Evolutionary conservation across 345 rosid genomes (phyloP).

Genomic region (Brassica cretica): DNA sequence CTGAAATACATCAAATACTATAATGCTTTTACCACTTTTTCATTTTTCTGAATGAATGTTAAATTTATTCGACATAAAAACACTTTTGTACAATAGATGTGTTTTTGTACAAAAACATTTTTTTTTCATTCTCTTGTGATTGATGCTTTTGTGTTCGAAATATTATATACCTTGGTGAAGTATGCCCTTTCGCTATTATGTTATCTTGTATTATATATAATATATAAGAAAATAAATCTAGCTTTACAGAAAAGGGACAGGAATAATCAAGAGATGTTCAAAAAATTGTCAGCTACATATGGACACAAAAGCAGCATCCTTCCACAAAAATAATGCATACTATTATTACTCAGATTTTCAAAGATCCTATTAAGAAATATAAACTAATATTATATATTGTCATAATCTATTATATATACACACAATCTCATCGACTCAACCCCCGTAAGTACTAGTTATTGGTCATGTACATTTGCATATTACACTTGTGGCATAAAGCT

Average conservation of each 20-base stretch:
- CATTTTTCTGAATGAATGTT: too few relatives aligned
- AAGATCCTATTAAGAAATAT: not conserved
- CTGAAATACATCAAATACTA: slow-evolving; percentile 19
- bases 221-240: slow-evolving; percentile 1
- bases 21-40: slow-evolving; percentile 13
- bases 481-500: too few relatives aligned
- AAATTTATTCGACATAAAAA: too few relatives aligned
- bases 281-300: slow-evolving; percentile 25
- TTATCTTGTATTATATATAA: not conserved
- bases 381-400: not conserved
- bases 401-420: not conserved
- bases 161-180: slow-evolving; percentile 16
- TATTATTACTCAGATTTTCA: not conserved
- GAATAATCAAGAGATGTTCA: slow-evolving; percentile 18
- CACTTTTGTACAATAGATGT: too few relatives aligned
- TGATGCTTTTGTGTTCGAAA: slow-evolving; percentile 20
- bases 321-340: slow-evolving; percentile 14
- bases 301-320: slow-evolving; percentile 29
- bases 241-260: slow-evolving; percentile 29
- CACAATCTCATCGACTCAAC: not conserved
- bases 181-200: slow-evolving; percentile 8
- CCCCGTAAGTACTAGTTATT: not conserved
- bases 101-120: too few relatives aligned
- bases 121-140: slow-evolving; percentile 3
- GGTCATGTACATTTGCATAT: not conserved